Evolutionary conservation across 2,329 filamentous ascomycete species (phyloP).

Genomic region (Furcasterigmium sp.): DNA sequence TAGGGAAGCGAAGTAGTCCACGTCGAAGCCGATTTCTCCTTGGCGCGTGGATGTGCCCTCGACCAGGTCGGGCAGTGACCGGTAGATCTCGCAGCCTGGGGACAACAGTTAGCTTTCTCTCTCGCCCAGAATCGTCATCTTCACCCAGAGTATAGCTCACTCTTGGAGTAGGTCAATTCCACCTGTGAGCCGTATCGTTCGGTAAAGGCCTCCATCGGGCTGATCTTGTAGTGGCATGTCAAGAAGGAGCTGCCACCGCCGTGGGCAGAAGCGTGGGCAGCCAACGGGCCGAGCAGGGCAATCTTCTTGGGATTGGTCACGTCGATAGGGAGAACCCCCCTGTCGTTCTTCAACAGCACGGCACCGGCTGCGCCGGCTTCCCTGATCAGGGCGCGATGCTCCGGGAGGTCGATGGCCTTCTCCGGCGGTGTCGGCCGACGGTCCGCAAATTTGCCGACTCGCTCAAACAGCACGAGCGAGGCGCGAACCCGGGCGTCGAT

Average conservation of each 20-base stretch:
- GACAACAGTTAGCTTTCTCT: conserved; percentile 13
- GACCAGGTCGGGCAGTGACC: conserved; percentile 29
- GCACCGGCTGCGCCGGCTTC: conserved; percentile 57
- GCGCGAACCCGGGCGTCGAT: conserved; percentile 52
- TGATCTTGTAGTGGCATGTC: conserved; percentile 61
- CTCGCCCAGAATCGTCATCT: not conserved
- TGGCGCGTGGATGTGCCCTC: not conserved
- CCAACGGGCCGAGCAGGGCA: conserved; percentile 16
- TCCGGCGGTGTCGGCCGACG: conserved; percentile 35
- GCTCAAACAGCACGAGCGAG: conserved; percentile 42
- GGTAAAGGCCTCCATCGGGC: conserved; percentile 65
- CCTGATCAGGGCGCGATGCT: conserved; percentile 8
- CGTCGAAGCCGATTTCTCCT: conserved; percentile 21
- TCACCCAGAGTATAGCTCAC: conserved; percentile 6
- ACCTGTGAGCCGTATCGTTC: conserved; percentile 45
- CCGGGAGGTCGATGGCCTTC: conserved; percentile 25
- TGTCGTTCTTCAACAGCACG: conserved; percentile 69
- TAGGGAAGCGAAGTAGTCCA: not conserved
- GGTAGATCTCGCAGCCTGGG: conserved; percentile 21
- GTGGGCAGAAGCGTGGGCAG: conserved; percentile 41
- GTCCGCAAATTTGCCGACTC: conserved; percentile 37
- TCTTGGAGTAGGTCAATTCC: conserved; percentile 34
- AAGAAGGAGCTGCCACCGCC: conserved; percentile 61
- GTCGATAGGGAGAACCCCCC: conserved; percentile 54
- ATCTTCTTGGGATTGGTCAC: conserved; percentile 50